Evolutionary conservation across 768 basidiomycete genomes (phyloP), one percentile per base, ranked within the genome.

Genomic region (Boletus subcaerulescens): DNA sequence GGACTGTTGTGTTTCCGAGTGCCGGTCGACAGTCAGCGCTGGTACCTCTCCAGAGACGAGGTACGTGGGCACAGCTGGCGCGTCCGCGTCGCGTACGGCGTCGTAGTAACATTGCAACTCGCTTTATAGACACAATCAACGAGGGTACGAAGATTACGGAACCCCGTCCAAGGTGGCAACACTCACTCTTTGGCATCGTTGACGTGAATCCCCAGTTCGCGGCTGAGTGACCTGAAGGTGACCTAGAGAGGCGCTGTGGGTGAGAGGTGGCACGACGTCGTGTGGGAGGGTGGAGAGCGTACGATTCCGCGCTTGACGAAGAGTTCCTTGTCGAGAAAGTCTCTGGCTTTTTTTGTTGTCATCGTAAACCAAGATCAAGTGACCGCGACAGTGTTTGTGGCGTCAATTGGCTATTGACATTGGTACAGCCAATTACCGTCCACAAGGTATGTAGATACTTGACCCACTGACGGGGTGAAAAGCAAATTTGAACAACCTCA

Each of bases 181-280:
- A 9, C 65, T 53, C 48, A 91, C 91, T 84, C 87, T 67, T 91
- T 93, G 18, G 91, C 90, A 36, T 72, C 72, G 68, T 91, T 89
- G 63, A 91, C 89, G 62, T 91, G 86, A 50, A 92, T 76, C 0
- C 76, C 76, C 42, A 89, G 76, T 39, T 80, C 81, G 58, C 88
- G 80, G 62, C 91, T 91, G 46, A 93, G 76, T 5, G 82, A 84
- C 36, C 90, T 80, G 68, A 82, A 93, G 5, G 91, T 93, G 54
- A 93, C 87, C 90, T 92, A 55, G 33, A 44, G 31, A 47, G 36
- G 38, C 45, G 26, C 2, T 14, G 10, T 33, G 3, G 46, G 29
- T 47, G 50, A 49, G 52, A 31, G 56, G 10, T 54, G 44, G 10
- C 22, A 22, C 31, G 18, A 31, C 33, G 32, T 35, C 1, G 10